phyloP scores from a whole-genome alignment of 139 green algal species.

The Closterium sp. region DNA sequence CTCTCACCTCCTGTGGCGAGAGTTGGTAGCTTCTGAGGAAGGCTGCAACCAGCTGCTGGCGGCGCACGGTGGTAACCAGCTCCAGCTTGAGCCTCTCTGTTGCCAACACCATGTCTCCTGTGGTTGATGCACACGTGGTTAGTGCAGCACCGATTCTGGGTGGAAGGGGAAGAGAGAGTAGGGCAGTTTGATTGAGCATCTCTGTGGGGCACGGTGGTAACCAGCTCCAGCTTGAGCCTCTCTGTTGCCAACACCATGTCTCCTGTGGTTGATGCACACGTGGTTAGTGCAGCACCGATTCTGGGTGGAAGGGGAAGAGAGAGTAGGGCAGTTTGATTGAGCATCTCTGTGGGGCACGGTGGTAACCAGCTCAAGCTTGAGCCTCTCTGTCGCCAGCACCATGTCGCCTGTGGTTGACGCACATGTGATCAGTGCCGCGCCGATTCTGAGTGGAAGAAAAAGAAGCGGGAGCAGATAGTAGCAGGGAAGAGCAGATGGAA shows the following conservation, averaged over 20 bases:
- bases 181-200: too few relatives aligned
- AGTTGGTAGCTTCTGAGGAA: constrained; percentile 96
- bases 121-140: constrained; percentile 8
- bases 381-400: constrained; percentile 39
- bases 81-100: constrained; percentile 47
- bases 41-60: constrained; percentile 61
- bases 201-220: too few relatives aligned
- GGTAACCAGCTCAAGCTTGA: constrained; percentile 48
- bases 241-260: constrained; percentile 50
- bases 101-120: constrained; percentile 45
- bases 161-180: too few relatives aligned
- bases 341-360: neutral
- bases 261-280: constrained; percentile 9
- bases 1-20: constrained; percentile 63
- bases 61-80: constrained; percentile 28
- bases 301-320: too few relatives aligned
- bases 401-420: constrained; percentile 34
- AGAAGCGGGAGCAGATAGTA: too few relatives aligned
- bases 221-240: constrained; percentile 9
- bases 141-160: constrained; percentile 38
- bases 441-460: too few relatives aligned
- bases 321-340: too few relatives aligned
- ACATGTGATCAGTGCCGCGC: neutral
- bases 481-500: too few relatives aligned
- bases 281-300: too few relatives aligned